phyloP scores from a whole-genome alignment of 106 monocot genomes.

The Acanthochlamys bracteata region DNA sequence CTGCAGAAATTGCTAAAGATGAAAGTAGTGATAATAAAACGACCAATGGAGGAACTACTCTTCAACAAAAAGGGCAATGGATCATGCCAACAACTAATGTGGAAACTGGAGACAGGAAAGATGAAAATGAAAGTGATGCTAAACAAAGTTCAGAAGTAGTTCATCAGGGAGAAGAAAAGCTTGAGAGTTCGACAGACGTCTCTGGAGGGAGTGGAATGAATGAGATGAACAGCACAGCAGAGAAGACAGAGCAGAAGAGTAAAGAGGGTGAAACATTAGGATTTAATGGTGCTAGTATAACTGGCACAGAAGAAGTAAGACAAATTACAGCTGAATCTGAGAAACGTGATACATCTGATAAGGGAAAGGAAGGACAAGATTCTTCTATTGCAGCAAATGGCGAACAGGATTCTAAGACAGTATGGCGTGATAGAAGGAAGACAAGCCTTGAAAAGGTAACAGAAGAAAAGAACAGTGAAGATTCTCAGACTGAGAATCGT shows the following conservation, averaged over 20 bases:
- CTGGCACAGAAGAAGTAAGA: not conserved
- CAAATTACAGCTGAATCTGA: not conserved
- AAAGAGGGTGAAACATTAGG: not conserved
- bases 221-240: not conserved
- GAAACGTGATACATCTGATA: not conserved
- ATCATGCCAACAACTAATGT: constrained; percentile 17
- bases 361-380: not conserved
- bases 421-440: constrained; percentile 4
- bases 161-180: constrained; percentile 1
- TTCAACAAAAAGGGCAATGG: constrained; percentile 15
- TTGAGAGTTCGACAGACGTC: not conserved
- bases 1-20: not conserved
- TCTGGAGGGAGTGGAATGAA: not conserved
- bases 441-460: not conserved
- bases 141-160: constrained; percentile 8
- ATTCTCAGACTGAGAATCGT: constrained; percentile 1
- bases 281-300: not conserved
- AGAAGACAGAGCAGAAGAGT: not conserved
- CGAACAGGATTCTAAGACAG: not conserved
- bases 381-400: not conserved
- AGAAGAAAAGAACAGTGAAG: constrained; percentile 3
- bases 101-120: constrained; percentile 6
- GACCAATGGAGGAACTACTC: not conserved
- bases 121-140: not conserved
- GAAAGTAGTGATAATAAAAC: not conserved